Base-by-base conservation (phyloP, 2,329 filamentous ascomycete genomes). In the Pseudogymnoascus sp. region DNA sequence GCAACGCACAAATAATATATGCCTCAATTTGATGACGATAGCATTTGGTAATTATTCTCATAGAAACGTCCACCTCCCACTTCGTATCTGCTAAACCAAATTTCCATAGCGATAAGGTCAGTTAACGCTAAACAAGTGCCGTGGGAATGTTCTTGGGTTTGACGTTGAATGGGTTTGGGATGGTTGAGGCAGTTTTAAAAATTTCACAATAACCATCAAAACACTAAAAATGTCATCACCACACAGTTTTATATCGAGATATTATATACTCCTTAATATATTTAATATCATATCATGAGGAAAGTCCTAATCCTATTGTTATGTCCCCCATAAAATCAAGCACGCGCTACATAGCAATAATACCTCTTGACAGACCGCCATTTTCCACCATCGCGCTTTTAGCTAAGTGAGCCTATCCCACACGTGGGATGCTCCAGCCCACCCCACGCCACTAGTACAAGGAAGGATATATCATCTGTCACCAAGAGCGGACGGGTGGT, bases 11-110 rank as follows among this genome's bases (percentile, higher is more conserved):
- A 54, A 33, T 15, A 54, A 17, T 31, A 54, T 54, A 33, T n/a
- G 59, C 60, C 62, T 62, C 37, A 63, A 60, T 17, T 60, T 39
- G 15, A 15, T 47, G 9, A 63, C 62, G 60, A 50, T 57, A 21
- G 50, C 60, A 33, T 31, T 33, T 31, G 10, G 26, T 17, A 54
- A 33, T 33, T 17, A 15, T 31, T 29, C 1, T 13, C 9, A 15
- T 13, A 29, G 7, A 13, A 47, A 29, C 13, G 29, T 15, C 41
- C 29, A 33, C 9, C 31, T 54, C 9, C 44, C 29, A 54, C 44
- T 50, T 50, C 26, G 44, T 33, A 17, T 54, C 29, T 11, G n/a
- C 7, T 29, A 31, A 33, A 54, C n/a, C 8, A 31, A 17, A 54
- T 33, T 54, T 33, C 17, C 24, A 31, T 33, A 4, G 29, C n/a